Evolutionary conservation across 23 red algal species (phyloP).

Genomic region (Gracilariopsis chorda): DNA sequence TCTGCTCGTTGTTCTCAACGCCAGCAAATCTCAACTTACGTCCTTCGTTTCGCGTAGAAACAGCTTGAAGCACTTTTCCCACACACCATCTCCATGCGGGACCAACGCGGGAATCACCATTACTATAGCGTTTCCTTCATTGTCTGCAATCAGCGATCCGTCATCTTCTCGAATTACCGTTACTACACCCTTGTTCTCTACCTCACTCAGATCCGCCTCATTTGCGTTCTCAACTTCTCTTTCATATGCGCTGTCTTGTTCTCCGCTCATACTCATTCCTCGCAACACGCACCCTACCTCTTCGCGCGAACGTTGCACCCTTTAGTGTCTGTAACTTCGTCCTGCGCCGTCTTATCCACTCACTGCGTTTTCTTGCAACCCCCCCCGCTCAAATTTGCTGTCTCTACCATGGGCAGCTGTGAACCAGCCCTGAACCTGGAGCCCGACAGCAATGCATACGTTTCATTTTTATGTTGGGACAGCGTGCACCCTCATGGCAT

Average conservation of each 20-base stretch:
- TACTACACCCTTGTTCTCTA: constrained; percentile 18
- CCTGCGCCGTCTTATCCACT: no score
- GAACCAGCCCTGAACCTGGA: no score
- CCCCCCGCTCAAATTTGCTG: no score
- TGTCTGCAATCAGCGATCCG: neutral
- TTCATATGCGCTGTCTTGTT: neutral
- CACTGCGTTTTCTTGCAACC: no score
- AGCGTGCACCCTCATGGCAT: no score
- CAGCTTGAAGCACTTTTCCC: constrained; percentile 45
- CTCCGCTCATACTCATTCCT: neutral
- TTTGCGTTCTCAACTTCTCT: neutral
- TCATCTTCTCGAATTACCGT: neutral
- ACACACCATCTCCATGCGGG: neutral
- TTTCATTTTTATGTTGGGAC: no score
- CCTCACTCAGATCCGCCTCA: constrained; percentile 16
- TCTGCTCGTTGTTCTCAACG: neutral
- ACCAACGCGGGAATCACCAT: constrained; percentile 52
- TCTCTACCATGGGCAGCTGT: no score
- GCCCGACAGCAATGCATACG: no score
- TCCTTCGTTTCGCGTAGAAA: constrained; percentile 41
- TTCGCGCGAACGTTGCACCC: no score
- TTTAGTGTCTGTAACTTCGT: no score
- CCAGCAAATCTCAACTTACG: neutral
- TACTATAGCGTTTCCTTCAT: constrained; percentile 14
- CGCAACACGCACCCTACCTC: no score